These are phyloP conservation scores for Gautieria morchelliformis DNA, from an alignment of 768 basidiomycete species.

Conservation along the genomic window DNA sequence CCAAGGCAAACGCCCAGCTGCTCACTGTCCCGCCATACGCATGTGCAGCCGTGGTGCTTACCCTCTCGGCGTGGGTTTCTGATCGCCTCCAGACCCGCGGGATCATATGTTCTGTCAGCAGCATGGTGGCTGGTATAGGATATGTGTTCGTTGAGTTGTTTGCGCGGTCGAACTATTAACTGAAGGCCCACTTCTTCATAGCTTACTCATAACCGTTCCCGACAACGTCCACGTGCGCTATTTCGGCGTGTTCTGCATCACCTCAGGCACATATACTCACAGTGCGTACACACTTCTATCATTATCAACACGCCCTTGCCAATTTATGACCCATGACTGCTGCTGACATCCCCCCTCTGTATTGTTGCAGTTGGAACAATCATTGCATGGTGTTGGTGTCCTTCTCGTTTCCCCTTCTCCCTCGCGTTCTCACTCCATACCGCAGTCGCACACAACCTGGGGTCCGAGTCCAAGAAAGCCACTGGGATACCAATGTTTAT, in stretches of 20 bases:
- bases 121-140: conserved; percentile 42
- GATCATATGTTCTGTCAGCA: conserved; percentile 23
- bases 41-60: conserved; percentile 55
- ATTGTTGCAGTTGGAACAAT: conserved; percentile 48
- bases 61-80: conserved; percentile 48
- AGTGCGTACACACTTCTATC: background rate
- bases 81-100: conserved; percentile 59
- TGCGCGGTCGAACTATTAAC: background rate
- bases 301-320: no score
- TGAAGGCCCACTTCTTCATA: conserved; percentile 15
- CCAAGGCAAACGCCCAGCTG: conserved; percentile 56
- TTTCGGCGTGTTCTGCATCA: conserved; percentile 72
- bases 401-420: background rate
- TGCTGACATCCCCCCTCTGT: background rate
- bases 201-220: conserved; percentile 40
- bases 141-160: conserved; percentile 41
- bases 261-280: conserved; percentile 60
- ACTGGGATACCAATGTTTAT: conserved; percentile 72
- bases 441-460: conserved; percentile 64
- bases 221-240: conserved; percentile 55
- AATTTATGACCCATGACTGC: no score
- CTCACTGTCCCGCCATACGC: conserved; percentile 79
- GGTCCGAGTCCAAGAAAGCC: conserved; percentile 69
- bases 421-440: background rate
- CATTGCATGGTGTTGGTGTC: conserved; percentile 64